Base-by-base conservation (phyloP, 1,284 basidiomycete genomes). In the Fomitopsis schrenkii region DNA sequence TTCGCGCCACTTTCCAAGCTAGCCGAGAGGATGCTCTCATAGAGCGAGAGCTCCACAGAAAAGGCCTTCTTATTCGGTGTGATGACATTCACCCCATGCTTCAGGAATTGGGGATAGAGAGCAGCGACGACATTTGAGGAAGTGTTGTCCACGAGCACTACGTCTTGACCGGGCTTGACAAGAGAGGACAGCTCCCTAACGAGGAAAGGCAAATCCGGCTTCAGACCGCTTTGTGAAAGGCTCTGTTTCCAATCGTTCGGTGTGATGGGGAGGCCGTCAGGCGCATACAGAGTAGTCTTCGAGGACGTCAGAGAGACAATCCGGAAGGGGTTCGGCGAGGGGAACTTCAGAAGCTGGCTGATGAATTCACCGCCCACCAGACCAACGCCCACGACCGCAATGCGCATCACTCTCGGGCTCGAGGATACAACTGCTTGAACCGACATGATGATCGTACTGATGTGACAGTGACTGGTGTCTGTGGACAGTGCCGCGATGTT, bases 41-140 rank as follows among this genome's bases (percentile, higher is more conserved):
- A 98, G 44, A 98, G 78, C 17, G 71, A 71, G 38, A 90, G 77
- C n/a, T 85, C 80, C 0, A 91, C 88, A 4, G 94, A 97, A 72
- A 91, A 94, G 0, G 92, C 97, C 78, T 98, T 98, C 77, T 99
- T 99, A 83, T 98, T 99, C 15, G 97, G 97, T 0, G 97, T 99
- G 50, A 97, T 89, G 65, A 99, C 86, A 72, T 90, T 86, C 59
- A 98, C 84, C 8, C 95, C 95, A 7, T 84, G 83, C 58, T 80
- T 78, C 61, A 99, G 79, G 77, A 97, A 91, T 33, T 80, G 76
- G 0, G 97, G 94, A 75, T 99, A 99, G 63, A 91, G 75, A 30
- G 80, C 79, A 2, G 97, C 97, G 41, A 99, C 85, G 17, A 79
- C 80, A 57, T 96, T 91, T 44, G 92, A 90, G 1, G 95, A 93